These are phyloP conservation scores for Yarrowia galli DNA, from an alignment of 1,139 yeast species.

Conservation along the genomic window DNA sequence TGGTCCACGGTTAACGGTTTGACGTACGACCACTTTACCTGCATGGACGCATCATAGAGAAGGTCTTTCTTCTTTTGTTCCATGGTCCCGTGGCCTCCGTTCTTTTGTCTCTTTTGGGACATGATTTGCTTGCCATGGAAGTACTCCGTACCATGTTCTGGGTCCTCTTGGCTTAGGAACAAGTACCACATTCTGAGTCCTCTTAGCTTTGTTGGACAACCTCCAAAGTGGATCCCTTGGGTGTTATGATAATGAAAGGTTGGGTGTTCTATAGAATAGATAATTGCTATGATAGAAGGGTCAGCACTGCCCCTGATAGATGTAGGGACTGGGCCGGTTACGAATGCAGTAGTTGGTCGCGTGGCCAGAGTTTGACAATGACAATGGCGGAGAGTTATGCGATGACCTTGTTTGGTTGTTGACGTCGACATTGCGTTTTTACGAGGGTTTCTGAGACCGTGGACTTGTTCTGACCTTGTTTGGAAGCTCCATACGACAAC, in stretches of 20 bases:
- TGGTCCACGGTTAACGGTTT: too few species aligned
- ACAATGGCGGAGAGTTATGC: too few species aligned
- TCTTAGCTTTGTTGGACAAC: background rate
- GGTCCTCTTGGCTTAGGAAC: too few species aligned
- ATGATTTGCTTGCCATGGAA: background rate
- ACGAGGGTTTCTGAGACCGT: too few species aligned
- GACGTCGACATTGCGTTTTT: too few species aligned
- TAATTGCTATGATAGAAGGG: conserved; percentile 2
- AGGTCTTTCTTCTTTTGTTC: background rate
- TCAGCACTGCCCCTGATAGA: background rate
- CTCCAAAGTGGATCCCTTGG: background rate
- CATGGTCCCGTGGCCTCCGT: too few species aligned
- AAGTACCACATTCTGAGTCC: too few species aligned
- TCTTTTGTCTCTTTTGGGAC: background rate
- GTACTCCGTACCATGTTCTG: too few species aligned
- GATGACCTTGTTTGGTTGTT: too few species aligned
- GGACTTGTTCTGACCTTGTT: too few species aligned
- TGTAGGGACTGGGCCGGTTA: background rate
- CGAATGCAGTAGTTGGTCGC: background rate
- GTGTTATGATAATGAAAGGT: conserved; percentile 16
- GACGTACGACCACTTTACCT: too few species aligned
- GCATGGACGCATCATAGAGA: conserved; percentile 1
- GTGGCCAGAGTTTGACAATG: background rate
- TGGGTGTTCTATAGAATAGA: conserved; percentile 15
- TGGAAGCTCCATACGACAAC: too few species aligned